Evolutionary conservation across 192 early-diverging fungal species (phyloP).

Genomic region (Neocallimastix lanati): DNA sequence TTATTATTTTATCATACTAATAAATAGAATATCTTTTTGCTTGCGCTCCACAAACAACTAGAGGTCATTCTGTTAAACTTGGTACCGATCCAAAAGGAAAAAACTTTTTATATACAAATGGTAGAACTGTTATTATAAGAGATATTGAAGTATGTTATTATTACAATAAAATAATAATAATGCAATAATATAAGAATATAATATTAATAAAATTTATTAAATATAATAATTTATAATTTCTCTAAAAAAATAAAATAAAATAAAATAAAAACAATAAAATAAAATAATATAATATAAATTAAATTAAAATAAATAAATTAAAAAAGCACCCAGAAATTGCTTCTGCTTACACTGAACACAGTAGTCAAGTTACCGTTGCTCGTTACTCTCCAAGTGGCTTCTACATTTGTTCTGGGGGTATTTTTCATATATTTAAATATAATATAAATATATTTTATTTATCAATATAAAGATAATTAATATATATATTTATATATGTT

Average conservation of each 20-base stretch:
- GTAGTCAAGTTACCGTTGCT: constrained; percentile 59
- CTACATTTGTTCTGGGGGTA: constrained; percentile 93
- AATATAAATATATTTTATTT: too few species aligned
- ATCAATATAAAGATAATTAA: too few species aligned
- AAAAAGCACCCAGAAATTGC: constrained; percentile 61
- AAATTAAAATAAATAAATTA: too few species aligned
- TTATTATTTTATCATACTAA: constrained; percentile 3
- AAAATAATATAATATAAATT: too few species aligned
- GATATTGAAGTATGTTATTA: constrained; percentile 40
- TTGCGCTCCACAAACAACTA: constrained; percentile 51
- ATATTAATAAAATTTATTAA: too few species aligned
- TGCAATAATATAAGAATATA: too few species aligned
- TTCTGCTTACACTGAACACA: constrained; percentile 71
- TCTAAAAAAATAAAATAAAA: too few species aligned
- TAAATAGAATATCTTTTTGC: constrained; percentile 48
- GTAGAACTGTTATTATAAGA: constrained; percentile 69
- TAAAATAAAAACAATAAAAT: too few species aligned
- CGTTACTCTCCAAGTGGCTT: constrained; percentile 78
- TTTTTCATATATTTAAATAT: too few species aligned
- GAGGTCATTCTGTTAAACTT: constrained; percentile 66
- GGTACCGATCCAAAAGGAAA: constrained; percentile 63
- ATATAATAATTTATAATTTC: too few species aligned
- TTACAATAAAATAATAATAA: too few species aligned
- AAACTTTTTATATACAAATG: constrained; percentile 76
- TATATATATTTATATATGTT: too few species aligned